Evolutionary conservation across 2,329 filamentous ascomycete genomes (phyloP).

Genomic region (Didymellaceae sp.): DNA sequence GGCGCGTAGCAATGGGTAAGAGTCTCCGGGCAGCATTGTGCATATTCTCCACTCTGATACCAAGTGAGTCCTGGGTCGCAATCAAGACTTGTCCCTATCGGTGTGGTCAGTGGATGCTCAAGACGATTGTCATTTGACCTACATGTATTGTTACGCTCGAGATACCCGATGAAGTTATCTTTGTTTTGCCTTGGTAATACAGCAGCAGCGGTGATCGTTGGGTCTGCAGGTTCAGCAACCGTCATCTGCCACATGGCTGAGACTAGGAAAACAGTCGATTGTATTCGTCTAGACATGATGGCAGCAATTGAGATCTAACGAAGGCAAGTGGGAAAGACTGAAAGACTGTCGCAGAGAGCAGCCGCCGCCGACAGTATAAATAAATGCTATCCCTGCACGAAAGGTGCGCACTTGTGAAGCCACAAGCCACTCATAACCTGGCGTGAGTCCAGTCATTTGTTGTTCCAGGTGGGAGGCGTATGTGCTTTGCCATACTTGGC

Average conservation of each 20-base stretch:
- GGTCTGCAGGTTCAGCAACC: conserved; percentile 31
- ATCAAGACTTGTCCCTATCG: conserved; percentile 28
- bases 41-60: conserved; percentile 38
- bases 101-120: conserved; percentile 1
- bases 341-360: not conserved
- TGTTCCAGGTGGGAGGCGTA: conserved; percentile 3
- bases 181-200: conserved; percentile 37
- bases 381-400: conserved; percentile 2
- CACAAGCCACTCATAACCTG: conserved; percentile 12
- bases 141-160: conserved; percentile 31
- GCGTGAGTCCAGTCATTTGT: conserved; percentile 15
- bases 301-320: not conserved
- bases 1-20: conserved; percentile 32
- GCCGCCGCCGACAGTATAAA: conserved; percentile 5
- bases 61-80: conserved; percentile 37
- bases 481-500: conserved; percentile 16
- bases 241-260: conserved; percentile 22
- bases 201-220: conserved; percentile 39
- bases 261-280: conserved; percentile 19
- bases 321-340: not conserved
- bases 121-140: not conserved
- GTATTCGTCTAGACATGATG: conserved; percentile 26
- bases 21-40: conserved; percentile 39
- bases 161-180: conserved; percentile 35
- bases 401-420: conserved; percentile 11